Base-by-base conservation (phyloP, 176 grass and related monocot genomes). In the Poa pratensis region DNA sequence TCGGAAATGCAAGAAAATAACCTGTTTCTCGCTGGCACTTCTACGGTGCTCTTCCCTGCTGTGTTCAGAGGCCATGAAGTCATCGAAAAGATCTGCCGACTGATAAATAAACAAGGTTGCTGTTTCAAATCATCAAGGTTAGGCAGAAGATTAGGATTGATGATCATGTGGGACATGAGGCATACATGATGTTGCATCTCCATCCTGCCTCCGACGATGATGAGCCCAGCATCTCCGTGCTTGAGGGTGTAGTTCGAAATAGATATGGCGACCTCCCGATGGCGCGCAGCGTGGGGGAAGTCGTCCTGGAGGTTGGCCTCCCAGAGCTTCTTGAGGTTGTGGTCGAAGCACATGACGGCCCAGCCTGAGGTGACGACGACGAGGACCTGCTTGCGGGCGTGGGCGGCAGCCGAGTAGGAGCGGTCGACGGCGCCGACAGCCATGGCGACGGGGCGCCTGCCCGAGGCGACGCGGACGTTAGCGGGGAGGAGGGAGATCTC, bases 301-400 rank as follows among this genome's bases (percentile, higher is more conserved):
- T 94, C 86, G 55, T 92, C 91, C 88, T 95, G 93, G 32, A 98
- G 90, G 84, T 95, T 98, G 20, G 79, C 84, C 81, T 98, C 96
- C 96, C 96, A 98, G 5, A 98, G 87, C 74, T 95, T 98, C 5
- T 95, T 98, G 52, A 98, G 93, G 83, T 98, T 98, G 90, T 98
- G 96, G 77, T 98, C 93, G 77, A 98, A 98, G 84, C 93, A 98
- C 93, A 98, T 98, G 73, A 98, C 89, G 49, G 86, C 89, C 96
- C 96, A 98, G 1, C 96, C 93, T 5, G 93, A 98, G 24, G 96
- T 98, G 78, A 98, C 96, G 37, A 98, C 91, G 84, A 98, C 93
- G 73, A 98, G 84, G 69, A 98, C 78, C 86, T 95, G 88, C 86
- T 98, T 94, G 63, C 34, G 90, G 80, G 65, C 81, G 4, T 88